Evolutionary conservation across 129 eudicot species (phyloP).

Genomic region (Dittrichia graveolens): DNA sequence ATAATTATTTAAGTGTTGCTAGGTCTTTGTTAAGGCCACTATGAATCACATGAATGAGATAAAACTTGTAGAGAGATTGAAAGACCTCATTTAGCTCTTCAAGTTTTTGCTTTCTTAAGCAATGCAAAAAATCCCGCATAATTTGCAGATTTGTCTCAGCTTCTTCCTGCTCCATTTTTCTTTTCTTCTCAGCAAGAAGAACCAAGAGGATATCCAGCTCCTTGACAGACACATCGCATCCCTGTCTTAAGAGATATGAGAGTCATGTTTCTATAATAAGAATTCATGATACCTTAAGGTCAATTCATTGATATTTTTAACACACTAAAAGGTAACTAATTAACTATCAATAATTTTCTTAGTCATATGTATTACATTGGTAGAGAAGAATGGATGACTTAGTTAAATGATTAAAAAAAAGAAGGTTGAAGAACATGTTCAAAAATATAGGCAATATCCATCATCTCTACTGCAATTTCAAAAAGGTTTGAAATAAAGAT

Average conservation of each 20-base stretch:
- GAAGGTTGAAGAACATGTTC: too few relatives aligned
- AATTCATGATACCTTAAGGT: conserved; percentile 12
- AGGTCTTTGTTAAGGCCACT: not conserved
- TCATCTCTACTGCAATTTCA: too few relatives aligned
- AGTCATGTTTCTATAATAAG: conserved; percentile 15
- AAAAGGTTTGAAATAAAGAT: not conserved
- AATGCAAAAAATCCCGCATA: conserved; percentile 68
- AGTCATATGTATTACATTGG: not conserved
- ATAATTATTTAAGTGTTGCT: not conserved
- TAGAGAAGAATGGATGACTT: not conserved
- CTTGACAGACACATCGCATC: conserved; percentile 86
- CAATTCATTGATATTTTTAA: not conserved
- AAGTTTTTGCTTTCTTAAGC: conserved; percentile 72
- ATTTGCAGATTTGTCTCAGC: conserved; percentile 86
- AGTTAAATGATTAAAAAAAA: too few relatives aligned
- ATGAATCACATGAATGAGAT: not conserved
- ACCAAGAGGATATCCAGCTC: conserved; percentile 67
- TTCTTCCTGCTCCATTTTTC: conserved; percentile 92
- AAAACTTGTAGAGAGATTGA: not conserved
- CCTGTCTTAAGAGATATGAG: conserved; percentile 72
- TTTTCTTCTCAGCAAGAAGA: conserved; percentile 84
- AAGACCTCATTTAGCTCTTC: conserved; percentile 86
- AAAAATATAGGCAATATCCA: too few relatives aligned
- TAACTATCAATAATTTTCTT: not conserved
- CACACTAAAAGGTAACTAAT: not conserved